phyloP scores from a whole-genome alignment of 163 green algal species.

The Coccomyxa subellipsoidea region DNA sequence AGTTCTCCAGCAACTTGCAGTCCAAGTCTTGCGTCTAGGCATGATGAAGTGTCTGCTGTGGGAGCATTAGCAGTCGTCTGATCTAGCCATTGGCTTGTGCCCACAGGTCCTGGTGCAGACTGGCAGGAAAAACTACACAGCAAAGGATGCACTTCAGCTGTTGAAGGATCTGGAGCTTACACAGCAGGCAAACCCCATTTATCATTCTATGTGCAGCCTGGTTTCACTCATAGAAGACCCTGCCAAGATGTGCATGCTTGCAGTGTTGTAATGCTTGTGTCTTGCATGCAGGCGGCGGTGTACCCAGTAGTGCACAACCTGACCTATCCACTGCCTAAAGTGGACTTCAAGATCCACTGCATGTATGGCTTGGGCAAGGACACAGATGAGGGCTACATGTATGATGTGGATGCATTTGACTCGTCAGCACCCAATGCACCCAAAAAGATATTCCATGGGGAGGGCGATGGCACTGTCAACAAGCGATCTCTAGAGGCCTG shows the following conservation, averaged over 20 bases:
- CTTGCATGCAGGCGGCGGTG: slow-evolving; percentile 25
- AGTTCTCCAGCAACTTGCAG: too few species aligned
- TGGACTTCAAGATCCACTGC: slow-evolving; percentile 26
- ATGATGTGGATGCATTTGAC: slow-evolving; percentile 33
- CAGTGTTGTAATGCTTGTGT: too few species aligned
- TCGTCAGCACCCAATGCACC: slow-evolving; percentile 22
- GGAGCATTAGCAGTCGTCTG: too few species aligned
- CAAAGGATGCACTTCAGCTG: slow-evolving; percentile 23
- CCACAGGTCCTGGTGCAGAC: slow-evolving; percentile 30
- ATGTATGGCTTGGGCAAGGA: slow-evolving; percentile 28
- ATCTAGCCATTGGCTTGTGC: too few species aligned
- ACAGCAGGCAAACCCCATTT: slow-evolving; percentile 26
- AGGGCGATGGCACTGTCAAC: slow-evolving; percentile 47
- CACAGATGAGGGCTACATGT: slow-evolving; percentile 34
- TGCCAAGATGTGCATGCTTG: too few species aligned
- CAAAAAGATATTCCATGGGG: not conserved
- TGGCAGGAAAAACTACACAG: slow-evolving; percentile 28
- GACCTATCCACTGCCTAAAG: slow-evolving; percentile 25
- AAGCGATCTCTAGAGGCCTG: slow-evolving; percentile 28
- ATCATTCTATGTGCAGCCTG: not conserved
- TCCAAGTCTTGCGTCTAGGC: too few species aligned
- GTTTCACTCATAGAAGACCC: not conserved
- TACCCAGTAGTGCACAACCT: slow-evolving; percentile 13
- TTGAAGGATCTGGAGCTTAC: slow-evolving; percentile 29
- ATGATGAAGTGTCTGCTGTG: too few species aligned